Conservation (phyloP, 2,329 filamentous ascomycete genomes). For the Talaromyces verruculosus region DNA sequence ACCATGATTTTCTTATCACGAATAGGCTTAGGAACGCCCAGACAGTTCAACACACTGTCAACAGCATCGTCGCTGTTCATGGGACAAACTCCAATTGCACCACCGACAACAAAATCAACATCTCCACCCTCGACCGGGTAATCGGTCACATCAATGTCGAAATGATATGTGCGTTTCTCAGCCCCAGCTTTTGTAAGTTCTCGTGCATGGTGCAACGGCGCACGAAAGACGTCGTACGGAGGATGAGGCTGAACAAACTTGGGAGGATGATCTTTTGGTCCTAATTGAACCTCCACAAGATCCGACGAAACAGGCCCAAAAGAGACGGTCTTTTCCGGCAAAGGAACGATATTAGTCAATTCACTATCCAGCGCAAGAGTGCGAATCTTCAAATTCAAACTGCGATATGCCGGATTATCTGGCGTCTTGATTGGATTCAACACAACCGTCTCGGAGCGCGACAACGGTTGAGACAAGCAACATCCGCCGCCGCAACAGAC, state of each 20-base stretch:
- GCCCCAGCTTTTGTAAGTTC: conserved; percentile 85
- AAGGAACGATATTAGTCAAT: conserved; percentile 67
- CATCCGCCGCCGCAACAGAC: conserved; percentile 66
- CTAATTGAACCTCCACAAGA: conserved; percentile 34
- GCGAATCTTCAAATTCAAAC: conserved; percentile 73
- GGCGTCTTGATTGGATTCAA: conserved; percentile 54
- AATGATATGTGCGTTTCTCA: conserved; percentile 96
- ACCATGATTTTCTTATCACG: conserved; percentile 81
- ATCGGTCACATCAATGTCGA: conserved; percentile 93
- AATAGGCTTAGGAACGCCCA: conserved; percentile 76
- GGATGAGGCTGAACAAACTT: conserved; percentile 91
- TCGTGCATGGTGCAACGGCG: conserved; percentile 79
- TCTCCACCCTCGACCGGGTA: conserved; percentile 79
- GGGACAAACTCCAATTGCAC: conserved; percentile 88
- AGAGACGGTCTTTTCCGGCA: conserved; percentile 74
- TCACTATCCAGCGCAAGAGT: conserved; percentile 68
- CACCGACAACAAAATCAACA: conserved; percentile 93
- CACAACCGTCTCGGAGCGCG: conserved; percentile 33
- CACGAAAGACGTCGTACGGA: conserved; percentile 86
- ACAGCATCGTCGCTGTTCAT: conserved; percentile 77
- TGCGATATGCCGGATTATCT: conserved; percentile 81
- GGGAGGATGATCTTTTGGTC: conserved; percentile 66
- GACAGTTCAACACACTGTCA: conserved; percentile 77
- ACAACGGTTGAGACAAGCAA: conserved; percentile 59
- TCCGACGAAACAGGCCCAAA: conserved; percentile 51